Conservation (phyloP, 306 rosid genomes). For the Prinsepia uniflora region DNA sequence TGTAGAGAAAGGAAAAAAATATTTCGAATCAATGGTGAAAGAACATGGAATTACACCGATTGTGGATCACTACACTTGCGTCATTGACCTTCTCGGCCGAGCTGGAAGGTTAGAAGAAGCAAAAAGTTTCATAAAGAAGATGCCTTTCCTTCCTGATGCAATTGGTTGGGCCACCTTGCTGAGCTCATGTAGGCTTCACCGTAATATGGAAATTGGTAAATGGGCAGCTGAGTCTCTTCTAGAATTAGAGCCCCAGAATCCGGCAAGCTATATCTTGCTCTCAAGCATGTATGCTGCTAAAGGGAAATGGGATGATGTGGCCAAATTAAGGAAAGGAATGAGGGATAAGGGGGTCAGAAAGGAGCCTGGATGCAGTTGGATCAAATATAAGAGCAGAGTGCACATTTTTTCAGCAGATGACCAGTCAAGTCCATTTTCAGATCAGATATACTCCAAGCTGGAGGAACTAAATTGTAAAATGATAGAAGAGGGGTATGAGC, state of each 20-base stretch:
- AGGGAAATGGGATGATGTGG: conserved; percentile 81
- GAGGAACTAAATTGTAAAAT: conserved; percentile 57
- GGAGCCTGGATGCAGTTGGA: conserved; percentile 97
- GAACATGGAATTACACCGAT: conserved; percentile 64
- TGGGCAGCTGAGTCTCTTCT: conserved; percentile 86
- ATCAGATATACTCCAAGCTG: conserved; percentile 70
- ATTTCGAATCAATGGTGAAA: conserved; percentile 61
- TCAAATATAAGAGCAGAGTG: conserved; percentile 71
- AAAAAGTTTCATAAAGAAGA: conserved; percentile 50
- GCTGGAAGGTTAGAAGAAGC: conserved; percentile 90
- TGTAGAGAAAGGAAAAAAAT: conserved; percentile 66
- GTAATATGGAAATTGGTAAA: conserved; percentile 67
- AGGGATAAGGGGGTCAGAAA: conserved; percentile 72
- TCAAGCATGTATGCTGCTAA: conserved; percentile 78
- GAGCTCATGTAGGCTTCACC: conserved; percentile 71
- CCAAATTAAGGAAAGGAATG: conserved; percentile 76
- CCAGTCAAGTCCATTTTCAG: conserved; percentile 60
- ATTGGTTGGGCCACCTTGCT: conserved; percentile 87
- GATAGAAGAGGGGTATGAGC: conserved; percentile 70
- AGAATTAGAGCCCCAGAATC: conserved; percentile 78
- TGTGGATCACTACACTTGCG: conserved; percentile 80
- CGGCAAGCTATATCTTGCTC: conserved; percentile 79
- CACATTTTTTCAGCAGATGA: conserved; percentile 85
- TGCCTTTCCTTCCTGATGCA: conserved; percentile 78
- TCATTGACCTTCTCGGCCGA: conserved; percentile 83